These are phyloP conservation scores for Madurella mycetomatis DNA, from an alignment of 2,329 filamentous ascomycete genomes.

Conservation along the genomic window DNA sequence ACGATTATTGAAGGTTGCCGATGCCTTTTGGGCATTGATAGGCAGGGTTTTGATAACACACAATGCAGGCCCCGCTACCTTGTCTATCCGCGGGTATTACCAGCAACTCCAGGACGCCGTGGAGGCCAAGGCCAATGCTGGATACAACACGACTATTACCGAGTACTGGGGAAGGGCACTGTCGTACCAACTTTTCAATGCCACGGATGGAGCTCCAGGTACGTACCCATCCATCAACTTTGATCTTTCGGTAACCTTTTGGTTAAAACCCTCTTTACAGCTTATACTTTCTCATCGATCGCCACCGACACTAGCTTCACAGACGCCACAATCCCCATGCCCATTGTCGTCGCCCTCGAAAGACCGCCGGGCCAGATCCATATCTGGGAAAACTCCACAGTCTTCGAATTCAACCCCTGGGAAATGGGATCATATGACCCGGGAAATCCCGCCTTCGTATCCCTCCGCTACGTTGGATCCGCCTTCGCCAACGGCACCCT, in stretches of 20 bases:
- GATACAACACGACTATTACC: conserved; percentile 67
- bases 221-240: not conserved
- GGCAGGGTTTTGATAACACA: conserved; percentile 53
- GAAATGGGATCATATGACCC: conserved; percentile 62
- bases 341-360: conserved; percentile 47
- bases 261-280: not conserved
- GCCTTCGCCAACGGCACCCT: conserved; percentile 52
- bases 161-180: conserved; percentile 86
- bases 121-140: conserved; percentile 53
- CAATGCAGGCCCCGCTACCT: conserved; percentile 3
- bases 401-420: conserved; percentile 61
- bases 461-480: conserved; percentile 56
- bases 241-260: no score
- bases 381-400: conserved; percentile 51
- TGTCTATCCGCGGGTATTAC: conserved; percentile 6
- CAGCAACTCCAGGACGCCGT: conserved; percentile 42
- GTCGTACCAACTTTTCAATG: conserved; percentile 78
- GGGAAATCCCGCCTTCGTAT: conserved; percentile 55
- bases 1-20: conserved; percentile 30
- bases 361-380: conserved; percentile 41
- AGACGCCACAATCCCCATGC: conserved; percentile 42
- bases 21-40: conserved; percentile 34
- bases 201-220: conserved; percentile 62
- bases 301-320: conserved; percentile 40
- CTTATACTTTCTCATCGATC: conserved; percentile 76